phyloP scores from a whole-genome alignment of 306 rosid genomes.

The Begonia loranthoides region DNA sequence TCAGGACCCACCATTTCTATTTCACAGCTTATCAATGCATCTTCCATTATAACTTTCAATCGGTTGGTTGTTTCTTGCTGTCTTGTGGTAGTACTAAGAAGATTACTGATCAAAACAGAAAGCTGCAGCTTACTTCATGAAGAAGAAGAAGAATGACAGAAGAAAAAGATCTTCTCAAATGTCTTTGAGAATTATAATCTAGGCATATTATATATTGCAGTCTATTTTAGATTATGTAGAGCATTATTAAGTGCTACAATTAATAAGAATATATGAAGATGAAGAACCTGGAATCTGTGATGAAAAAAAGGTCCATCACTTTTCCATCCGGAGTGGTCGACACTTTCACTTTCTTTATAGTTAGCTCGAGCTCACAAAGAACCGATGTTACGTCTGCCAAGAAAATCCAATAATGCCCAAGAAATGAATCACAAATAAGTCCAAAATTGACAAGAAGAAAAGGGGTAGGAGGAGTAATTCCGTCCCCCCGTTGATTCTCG shows the following conservation, averaged over 20 bases:
- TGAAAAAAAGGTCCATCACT: conserved; percentile 89
- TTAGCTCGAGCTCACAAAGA: conserved; percentile 79
- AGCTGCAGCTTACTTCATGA: conserved; percentile 5
- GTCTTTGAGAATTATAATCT: neutral
- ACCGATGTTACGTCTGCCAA: conserved; percentile 70
- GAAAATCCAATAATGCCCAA: neutral
- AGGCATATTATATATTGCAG: neutral
- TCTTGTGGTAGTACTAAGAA: conserved; percentile 61
- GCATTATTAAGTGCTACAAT: neutral
- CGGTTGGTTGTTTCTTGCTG: conserved; percentile 41
- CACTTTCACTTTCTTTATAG: conserved; percentile 78
- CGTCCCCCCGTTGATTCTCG: too few species aligned
- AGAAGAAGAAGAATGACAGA: conserved; percentile 3
- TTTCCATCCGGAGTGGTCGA: conserved; percentile 91
- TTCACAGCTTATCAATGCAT: conserved; percentile 46
- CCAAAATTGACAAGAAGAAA: neutral
- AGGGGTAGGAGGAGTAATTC: too few species aligned
- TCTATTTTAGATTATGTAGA: neutral
- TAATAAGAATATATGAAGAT: conserved; percentile 3
- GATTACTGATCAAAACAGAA: conserved; percentile 49
- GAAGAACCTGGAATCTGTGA: conserved; percentile 71
- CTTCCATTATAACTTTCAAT: conserved; percentile 30
- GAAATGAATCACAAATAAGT: neutral
- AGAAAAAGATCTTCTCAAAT: neutral
- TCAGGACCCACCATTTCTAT: conserved; percentile 60